Percentiles rank a stretch among this genome's conserved stretches.
Conservation (phyloP, 345 rosid genomes). For the Eucalyptus viminalis region DNA sequence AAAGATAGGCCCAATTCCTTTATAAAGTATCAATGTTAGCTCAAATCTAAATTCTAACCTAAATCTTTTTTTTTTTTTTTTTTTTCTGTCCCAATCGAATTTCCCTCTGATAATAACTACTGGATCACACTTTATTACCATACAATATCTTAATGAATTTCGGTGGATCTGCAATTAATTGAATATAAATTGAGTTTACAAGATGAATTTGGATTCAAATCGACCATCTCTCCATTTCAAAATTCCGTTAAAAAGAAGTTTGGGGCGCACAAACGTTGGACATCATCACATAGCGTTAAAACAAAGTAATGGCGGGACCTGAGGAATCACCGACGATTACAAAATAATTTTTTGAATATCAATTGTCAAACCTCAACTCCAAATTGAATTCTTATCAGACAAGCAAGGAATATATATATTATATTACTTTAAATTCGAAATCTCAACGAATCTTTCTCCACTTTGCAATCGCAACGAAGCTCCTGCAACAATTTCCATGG, state of each 20-base stretch:
- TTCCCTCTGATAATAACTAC: neutral
- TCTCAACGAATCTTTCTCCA: neutral
- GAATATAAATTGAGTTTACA: neutral
- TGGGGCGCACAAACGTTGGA: neutral
- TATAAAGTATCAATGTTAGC: neutral
- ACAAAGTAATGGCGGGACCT: neutral
- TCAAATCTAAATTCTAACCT: neutral
- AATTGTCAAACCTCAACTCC: neutral
- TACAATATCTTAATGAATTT: neutral
- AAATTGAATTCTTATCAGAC: neutral
- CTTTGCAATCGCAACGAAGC: neutral
- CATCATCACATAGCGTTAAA: neutral
- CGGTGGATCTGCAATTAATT: neutral
- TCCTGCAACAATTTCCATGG: constrained; percentile 21
- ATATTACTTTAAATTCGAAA: neutral
- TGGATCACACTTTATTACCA: neutral
- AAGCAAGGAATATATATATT: neutral
- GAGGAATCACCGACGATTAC: neutral
- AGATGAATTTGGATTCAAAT: neutral
- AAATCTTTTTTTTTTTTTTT: too few species aligned
- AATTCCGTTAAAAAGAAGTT: neutral
- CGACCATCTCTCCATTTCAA: neutral
- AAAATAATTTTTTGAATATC: neutral
- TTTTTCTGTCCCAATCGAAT: neutral
- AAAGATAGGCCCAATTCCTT: neutral